Percentiles rank a stretch among this genome's conserved stretches.
These are phyloP conservation scores for Schwanniomyces sp. DNA, from an alignment of 805 yeast genomes.

Conservation along the genomic window DNA sequence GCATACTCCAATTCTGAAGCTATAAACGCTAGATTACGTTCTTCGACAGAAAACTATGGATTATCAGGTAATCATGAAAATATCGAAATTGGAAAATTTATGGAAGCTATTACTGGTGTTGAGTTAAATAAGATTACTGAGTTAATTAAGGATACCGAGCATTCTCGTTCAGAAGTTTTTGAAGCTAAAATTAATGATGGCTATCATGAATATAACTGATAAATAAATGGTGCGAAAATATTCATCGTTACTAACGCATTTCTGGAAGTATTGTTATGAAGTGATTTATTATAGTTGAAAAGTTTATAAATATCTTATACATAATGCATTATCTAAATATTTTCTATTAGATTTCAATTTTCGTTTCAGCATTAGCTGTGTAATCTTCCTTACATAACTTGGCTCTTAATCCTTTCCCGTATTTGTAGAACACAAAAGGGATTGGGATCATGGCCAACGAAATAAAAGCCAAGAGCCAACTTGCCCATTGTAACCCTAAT, in stretches of 20 bases:
- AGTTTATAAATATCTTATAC: background rate
- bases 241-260: background rate
- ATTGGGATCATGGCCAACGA: slow-evolving; percentile 73
- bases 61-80: slow-evolving; percentile 85
- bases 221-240: too few relatives aligned
- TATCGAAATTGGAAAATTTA: slow-evolving; percentile 75
- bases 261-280: background rate
- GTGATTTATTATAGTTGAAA: background rate
- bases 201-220: background rate
- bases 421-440: slow-evolving; percentile 70
- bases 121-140: slow-evolving; percentile 51
- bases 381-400: slow-evolving; percentile 70
- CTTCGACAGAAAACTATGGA: slow-evolving; percentile 27
- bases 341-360: background rate
- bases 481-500: slow-evolving; percentile 78
- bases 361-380: background rate
- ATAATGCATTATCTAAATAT: too few relatives aligned
- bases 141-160: slow-evolving; percentile 49
- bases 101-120: slow-evolving; percentile 55
- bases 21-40: slow-evolving; percentile 37
- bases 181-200: background rate
- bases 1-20: slow-evolving; percentile 64
- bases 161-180: slow-evolving; percentile 28
- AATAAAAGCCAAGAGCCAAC: slow-evolving; percentile 74
- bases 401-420: slow-evolving; percentile 62